These are phyloP conservation scores for Solanum chmielewskii DNA, from an alignment of 257 asterid species.

Conservation along the genomic window DNA sequence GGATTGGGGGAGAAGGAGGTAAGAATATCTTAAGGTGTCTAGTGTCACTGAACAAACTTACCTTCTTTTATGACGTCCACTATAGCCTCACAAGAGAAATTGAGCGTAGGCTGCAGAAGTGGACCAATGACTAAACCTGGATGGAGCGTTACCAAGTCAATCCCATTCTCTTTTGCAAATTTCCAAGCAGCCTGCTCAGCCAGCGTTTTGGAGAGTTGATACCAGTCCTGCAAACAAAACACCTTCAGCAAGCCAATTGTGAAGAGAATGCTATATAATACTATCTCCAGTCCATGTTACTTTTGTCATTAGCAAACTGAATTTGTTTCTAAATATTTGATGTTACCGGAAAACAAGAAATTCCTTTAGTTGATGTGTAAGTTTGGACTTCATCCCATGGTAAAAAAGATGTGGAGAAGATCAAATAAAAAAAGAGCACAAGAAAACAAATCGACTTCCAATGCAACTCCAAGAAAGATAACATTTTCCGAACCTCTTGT, in stretches of 20 bases:
- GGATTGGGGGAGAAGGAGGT: neutral
- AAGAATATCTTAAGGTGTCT: neutral
- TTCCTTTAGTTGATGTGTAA: neutral
- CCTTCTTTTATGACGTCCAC: slow-evolving; percentile 29
- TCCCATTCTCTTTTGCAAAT: slow-evolving; percentile 31
- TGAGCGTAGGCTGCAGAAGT: slow-evolving; percentile 44
- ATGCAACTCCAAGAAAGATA: neutral
- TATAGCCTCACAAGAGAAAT: slow-evolving; percentile 15
- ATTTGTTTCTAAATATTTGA: neutral
- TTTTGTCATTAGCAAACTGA: neutral
- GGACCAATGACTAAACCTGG: slow-evolving; percentile 60
- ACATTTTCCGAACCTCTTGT: neutral
- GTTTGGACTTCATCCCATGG: neutral
- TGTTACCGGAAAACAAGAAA: neutral
- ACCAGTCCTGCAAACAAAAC: neutral
- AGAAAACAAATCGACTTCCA: neutral
- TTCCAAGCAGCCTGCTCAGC: slow-evolving; percentile 62
- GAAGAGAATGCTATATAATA: neutral
- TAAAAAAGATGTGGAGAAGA: neutral
- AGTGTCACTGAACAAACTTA: neutral
- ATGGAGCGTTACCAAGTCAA: slow-evolving; percentile 41
- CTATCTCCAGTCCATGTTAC: neutral
- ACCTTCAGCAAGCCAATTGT: neutral
- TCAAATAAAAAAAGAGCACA: neutral
- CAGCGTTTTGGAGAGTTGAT: slow-evolving; percentile 30